A percentile compares a stretch with the other conserved stretches of the same genome.
Evolutionary conservation across 495 filamentous ascomycete species (phyloP).

Genomic region (Hyaloscypha finlandica): DNA sequence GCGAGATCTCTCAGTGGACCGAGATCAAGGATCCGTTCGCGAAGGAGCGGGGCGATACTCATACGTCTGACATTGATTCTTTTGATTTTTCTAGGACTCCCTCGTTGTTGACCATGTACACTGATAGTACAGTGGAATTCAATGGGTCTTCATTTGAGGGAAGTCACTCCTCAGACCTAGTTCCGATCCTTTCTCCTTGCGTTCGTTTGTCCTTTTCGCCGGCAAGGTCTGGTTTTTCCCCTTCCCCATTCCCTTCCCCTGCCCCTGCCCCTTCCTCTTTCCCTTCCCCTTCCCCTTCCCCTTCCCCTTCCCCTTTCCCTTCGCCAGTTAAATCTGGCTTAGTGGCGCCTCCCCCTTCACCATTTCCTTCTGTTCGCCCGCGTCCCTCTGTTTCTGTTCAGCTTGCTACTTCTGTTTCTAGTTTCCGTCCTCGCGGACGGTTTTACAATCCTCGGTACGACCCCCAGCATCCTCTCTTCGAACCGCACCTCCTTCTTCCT

Average conservation of each 20-base stretch:
- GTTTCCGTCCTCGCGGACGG: neutral
- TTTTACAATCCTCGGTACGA: slow-evolving; percentile 1
- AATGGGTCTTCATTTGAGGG: neutral
- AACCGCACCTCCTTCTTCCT: neutral
- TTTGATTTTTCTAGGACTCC: neutral
- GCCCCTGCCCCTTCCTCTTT: neutral
- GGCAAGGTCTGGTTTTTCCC: neutral
- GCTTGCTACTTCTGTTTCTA: neutral
- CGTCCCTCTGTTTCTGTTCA: too few relatives aligned
- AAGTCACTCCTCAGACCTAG: slow-evolving; percentile 7
- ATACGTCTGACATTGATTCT: neutral
- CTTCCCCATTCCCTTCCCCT: neutral
- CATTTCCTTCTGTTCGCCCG: neutral
- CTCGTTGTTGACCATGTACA: neutral
- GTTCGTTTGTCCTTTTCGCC: neutral
- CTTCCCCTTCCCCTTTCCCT: neutral
- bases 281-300: neutral
- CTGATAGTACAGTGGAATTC: neutral
- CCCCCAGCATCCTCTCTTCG: neutral
- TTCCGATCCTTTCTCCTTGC: slow-evolving; percentile 12
- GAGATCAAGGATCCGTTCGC: neutral
- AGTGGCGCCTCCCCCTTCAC: neutral
- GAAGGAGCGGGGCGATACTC: neutral
- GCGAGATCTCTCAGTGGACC: neutral
- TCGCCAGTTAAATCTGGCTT: neutral